Conservation (phyloP, 176 grass and related monocot species). For the Phoenix dactylifera region DNA sequence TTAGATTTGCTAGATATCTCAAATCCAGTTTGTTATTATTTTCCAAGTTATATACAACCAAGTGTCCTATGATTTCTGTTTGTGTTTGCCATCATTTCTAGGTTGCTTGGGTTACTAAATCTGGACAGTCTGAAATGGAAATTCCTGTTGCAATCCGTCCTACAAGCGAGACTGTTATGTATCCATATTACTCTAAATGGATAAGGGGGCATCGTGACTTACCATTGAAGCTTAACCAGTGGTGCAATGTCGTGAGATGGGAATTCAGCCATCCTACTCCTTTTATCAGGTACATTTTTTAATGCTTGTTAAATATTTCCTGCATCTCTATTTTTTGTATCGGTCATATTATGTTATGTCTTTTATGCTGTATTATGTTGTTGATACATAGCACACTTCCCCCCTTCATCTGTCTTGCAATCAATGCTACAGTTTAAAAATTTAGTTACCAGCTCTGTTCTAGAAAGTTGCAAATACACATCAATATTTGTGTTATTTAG, state of each 20-base stretch:
- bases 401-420: no score
- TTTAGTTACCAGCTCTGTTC: no score
- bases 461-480: no score
- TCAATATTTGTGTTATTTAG: no score
- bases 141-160: slow-evolving; percentile 77
- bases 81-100: slow-evolving; percentile 9
- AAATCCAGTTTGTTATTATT: no score
- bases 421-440: no score
- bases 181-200: slow-evolving; percentile 96
- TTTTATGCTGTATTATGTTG: no score
- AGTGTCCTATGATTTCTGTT: no score
- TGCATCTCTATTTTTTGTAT: neutral
- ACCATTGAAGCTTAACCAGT: slow-evolving; percentile 77
- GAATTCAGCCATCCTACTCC: slow-evolving; percentile 78
- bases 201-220: slow-evolving; percentile 78
- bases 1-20: no score
- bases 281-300: slow-evolving; percentile 55
- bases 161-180: slow-evolving; percentile 84
- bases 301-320: neutral
- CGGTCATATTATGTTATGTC: no score
- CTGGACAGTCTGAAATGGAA: slow-evolving; percentile 70
- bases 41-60: no score
- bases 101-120: slow-evolving; percentile 76
- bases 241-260: slow-evolving; percentile 87
- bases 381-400: no score